phyloP scores from a whole-genome alignment of 495 filamentous ascomycete species.

The Schizothecium vesticola region DNA sequence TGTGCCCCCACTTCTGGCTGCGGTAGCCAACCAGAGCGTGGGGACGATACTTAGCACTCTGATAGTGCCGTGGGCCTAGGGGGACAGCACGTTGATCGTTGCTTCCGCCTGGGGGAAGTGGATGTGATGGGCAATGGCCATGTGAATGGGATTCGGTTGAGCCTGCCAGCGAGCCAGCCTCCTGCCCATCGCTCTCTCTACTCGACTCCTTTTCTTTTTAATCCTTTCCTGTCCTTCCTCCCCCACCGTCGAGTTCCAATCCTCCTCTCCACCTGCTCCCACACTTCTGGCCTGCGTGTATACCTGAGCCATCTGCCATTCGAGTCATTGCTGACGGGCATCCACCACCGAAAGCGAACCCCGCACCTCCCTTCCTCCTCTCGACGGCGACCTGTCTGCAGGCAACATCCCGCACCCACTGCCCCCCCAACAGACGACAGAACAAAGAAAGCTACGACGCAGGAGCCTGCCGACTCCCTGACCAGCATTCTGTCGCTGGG shows the following conservation, averaged over 20 bases:
- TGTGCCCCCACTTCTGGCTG: not conserved
- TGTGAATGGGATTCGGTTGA: not conserved
- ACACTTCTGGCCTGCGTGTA: not conserved
- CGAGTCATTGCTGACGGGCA: constrained; percentile 5
- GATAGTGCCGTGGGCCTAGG: constrained; percentile 8
- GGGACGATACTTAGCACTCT: constrained; percentile 6
- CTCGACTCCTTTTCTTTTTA: not conserved
- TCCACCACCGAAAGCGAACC: not conserved
- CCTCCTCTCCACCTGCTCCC: not conserved
- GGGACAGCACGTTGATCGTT: constrained; percentile 12
- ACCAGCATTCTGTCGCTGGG: not conserved
- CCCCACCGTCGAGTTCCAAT: not conserved
- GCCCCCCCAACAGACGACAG: not conserved
- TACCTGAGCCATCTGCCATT: not conserved
- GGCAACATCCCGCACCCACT: not conserved
- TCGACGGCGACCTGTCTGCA: not conserved
- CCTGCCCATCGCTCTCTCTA: not conserved
- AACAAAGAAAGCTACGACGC: not conserved
- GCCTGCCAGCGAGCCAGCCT: too few species aligned
- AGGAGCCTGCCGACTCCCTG: not conserved
- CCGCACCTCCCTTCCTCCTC: not conserved
- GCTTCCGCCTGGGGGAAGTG: not conserved
- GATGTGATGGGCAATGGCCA: constrained; percentile 1
- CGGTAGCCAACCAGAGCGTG: constrained; percentile 19
- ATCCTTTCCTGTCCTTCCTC: not conserved